phyloP scores from a whole-genome alignment of 2,329 filamentous ascomycete genomes.

The Chalara sp. region DNA sequence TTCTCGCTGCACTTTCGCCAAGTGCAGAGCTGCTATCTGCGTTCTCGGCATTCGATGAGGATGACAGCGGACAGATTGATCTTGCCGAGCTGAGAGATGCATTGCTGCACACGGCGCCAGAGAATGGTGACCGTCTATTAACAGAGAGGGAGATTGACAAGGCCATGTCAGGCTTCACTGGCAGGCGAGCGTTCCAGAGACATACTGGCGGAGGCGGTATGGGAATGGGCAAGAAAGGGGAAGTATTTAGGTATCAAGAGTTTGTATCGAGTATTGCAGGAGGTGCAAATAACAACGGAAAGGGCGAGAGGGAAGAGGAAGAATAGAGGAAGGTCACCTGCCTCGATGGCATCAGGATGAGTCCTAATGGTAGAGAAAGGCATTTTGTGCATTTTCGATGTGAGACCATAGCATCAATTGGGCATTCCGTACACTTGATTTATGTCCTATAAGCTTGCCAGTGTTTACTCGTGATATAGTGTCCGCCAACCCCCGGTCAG shows the following conservation, averaged over 20 bases:
- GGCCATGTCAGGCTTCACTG: constrained; percentile 81
- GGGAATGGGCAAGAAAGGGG: constrained; percentile 55
- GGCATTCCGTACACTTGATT: too few relatives aligned
- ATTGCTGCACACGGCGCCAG: constrained; percentile 72
- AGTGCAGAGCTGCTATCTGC: constrained; percentile 78
- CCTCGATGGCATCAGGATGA: background rate
- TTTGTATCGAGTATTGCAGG: constrained; percentile 53
- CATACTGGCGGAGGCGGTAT: constrained; percentile 30
- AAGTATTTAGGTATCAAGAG: constrained; percentile 90
- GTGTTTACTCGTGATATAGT: too few relatives aligned
- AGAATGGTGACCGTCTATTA: constrained; percentile 58
- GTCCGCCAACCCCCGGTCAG: too few relatives aligned
- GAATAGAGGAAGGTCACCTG: background rate
- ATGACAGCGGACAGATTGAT: constrained; percentile 90
- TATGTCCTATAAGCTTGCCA: too few relatives aligned
- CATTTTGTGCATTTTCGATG: too few relatives aligned
- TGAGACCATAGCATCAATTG: too few relatives aligned
- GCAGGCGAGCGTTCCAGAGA: constrained; percentile 74
- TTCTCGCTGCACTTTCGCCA: constrained; percentile 69
- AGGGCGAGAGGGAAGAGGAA: background rate
- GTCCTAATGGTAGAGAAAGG: too few relatives aligned
- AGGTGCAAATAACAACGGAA: constrained; percentile 11
- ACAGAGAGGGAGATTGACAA: constrained; percentile 74
- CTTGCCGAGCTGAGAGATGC: constrained; percentile 76
- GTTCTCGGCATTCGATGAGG: constrained; percentile 91